Evolutionary conservation across 495 filamentous ascomycete species (phyloP), one percentile per base, ranked within the genome.

Genomic region (Opeltia flavorubescens): DNA sequence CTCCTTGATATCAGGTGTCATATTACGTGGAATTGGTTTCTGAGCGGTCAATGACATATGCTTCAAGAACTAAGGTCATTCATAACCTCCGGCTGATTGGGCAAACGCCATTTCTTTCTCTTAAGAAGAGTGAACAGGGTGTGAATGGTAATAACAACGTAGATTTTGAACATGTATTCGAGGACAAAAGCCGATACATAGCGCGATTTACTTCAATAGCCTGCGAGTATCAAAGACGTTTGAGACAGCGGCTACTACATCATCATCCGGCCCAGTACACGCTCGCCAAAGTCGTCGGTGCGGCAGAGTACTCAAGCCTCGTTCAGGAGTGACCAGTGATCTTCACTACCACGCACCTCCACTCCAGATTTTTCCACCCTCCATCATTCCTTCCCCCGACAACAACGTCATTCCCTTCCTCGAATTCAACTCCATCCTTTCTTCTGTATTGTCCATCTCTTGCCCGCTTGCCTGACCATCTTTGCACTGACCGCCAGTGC

Each of bases 371-470:
- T 55, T 59, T 51, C 51, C 52, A 50, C 44, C 50, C 47, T 59
- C 47, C 43, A 47, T 38, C 53, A 55, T 54, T 55, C 49, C 43
- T 49, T 56, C 57, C 60, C 59, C 55, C 58, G 55, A 53, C 55
- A 49, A 59, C 61, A 59, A 55, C 59, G 61, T 60, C 50, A 44
- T 59, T 52, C 58, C 60, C 55, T 55, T 61, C 55, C 53, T 60
- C 58, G 60, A 51, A 49, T 50, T 58, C 57, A 49, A 51, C 56
- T 58, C 55, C 53, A 55, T 49, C 58, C 59, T 48, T 50, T 53
- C 50, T 41, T 51, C 49, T 51, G 52, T 47, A 49, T 53, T 51
- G 21, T 53, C 53, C 36, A 52, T 51, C 53, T 48, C 39, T 63
- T 51, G 34, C 53, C 44, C 41, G 43, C 53, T 52, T 53, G 48